Conservation (phyloP, 441 rosid species). For the Aleurites moluccanus region DNA sequence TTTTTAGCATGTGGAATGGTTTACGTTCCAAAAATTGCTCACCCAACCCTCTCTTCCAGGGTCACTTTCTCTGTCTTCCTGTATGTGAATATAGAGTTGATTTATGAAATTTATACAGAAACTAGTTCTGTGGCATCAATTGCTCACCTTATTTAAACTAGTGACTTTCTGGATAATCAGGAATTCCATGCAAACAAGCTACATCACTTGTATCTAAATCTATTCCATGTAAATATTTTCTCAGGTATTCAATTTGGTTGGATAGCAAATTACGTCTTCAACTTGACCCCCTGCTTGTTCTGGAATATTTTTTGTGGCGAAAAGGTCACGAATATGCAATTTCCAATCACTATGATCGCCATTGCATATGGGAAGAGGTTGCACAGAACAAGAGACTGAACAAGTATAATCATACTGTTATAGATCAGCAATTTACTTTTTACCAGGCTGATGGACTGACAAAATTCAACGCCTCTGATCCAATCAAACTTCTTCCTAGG, state of each 20-base stretch:
- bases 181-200: slow-evolving; percentile 5
- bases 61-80: neutral
- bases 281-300: slow-evolving; percentile 74
- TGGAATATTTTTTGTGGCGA: slow-evolving; percentile 96
- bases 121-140: slow-evolving; percentile 1
- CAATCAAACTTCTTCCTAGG: slow-evolving; percentile 82
- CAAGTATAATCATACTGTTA: slow-evolving; percentile 80
- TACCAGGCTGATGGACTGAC: slow-evolving; percentile 78
- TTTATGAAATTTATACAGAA: neutral
- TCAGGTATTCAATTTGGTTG: slow-evolving; percentile 97
- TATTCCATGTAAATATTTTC: slow-evolving; percentile 14
- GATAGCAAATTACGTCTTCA: slow-evolving; percentile 97
- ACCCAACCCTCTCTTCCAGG: neutral
- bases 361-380: slow-evolving; percentile 93
- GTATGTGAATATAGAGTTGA: too few relatives aligned
- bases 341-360: slow-evolving; percentile 91
- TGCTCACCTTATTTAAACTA: neutral
- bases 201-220: slow-evolving; percentile 2
- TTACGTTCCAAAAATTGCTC: too few relatives aligned
- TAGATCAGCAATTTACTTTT: slow-evolving; percentile 75
- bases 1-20: neutral
- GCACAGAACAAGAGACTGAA: slow-evolving; percentile 81
- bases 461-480: slow-evolving; percentile 69
- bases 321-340: slow-evolving; percentile 93
- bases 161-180: neutral